Conservation (phyloP, 805 yeast genomes). For the Zygotorulaspora florentina region DNA sequence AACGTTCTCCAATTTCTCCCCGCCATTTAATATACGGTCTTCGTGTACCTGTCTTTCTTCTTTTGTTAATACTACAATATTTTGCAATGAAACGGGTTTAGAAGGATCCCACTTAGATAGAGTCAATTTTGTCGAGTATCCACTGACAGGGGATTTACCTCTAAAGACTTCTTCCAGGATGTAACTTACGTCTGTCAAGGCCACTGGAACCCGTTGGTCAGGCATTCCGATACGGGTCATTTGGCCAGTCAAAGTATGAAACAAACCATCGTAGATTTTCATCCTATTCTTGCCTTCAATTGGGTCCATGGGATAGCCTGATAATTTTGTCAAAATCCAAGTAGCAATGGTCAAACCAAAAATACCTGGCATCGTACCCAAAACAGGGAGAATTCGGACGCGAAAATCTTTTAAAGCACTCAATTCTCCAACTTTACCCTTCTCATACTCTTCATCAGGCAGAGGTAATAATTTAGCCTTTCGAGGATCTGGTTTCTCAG, state of each 20-base stretch:
- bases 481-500: conserved; percentile 94
- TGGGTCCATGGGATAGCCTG: conserved; percentile 90
- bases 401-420: conserved; percentile 86
- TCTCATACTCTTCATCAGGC: conserved; percentile 71
- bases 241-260: conserved; percentile 83
- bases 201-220: conserved; percentile 72
- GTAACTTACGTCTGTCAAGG: conserved; percentile 70
- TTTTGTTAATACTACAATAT: conserved; percentile 81
- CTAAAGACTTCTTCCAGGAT: conserved; percentile 87
- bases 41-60: conserved; percentile 85
- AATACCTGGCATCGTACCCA: conserved; percentile 96
- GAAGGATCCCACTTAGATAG: conserved; percentile 81
- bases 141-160: conserved; percentile 86
- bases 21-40: conserved; percentile 63
- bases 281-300: conserved; percentile 84
- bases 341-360: conserved; percentile 91
- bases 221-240: conserved; percentile 68
- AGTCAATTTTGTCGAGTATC: conserved; percentile 73
- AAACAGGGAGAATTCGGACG: conserved; percentile 89
- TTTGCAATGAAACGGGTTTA: conserved; percentile 62
- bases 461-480: conserved; percentile 86
- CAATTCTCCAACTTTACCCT: conserved; percentile 62
- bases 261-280: conserved; percentile 77
- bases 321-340: conserved; percentile 67
- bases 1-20: conserved; percentile 57